A percentile compares a stretch with the other conserved stretches of the same genome.
phyloP scores from a whole-genome alignment of 2,329 filamentous ascomycete species.

The Calonectria pteridis region DNA sequence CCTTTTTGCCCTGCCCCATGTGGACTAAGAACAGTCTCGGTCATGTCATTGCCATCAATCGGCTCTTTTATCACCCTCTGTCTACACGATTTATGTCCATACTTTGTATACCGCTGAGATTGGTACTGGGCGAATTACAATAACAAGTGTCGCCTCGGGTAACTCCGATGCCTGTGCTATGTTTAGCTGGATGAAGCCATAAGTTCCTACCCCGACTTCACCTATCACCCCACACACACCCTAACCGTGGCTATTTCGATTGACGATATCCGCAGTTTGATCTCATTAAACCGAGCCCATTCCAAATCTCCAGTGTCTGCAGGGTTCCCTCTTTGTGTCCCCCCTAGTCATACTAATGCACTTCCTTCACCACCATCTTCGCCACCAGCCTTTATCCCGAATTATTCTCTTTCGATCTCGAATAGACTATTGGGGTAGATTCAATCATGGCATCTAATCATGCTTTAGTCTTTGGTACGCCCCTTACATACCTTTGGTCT shows the following conservation, averaged over 20 bases:
- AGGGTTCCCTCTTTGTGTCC: background rate
- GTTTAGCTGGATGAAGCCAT: background rate
- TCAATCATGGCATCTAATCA: slow-evolving; percentile 35
- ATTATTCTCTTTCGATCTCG: background rate
- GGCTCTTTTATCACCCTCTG: background rate
- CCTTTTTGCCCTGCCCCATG: background rate
- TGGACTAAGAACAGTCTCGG: slow-evolving; percentile 6
- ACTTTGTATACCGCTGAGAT: background rate
- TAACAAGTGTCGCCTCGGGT: too few species aligned
- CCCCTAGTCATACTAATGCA: background rate
- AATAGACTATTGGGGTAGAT: background rate
- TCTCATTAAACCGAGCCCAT: too few species aligned
- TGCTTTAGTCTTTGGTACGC: slow-evolving; percentile 39
- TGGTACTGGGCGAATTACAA: background rate
- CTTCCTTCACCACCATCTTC: background rate
- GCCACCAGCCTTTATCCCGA: background rate
- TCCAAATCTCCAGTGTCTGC: background rate
- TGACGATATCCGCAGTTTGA: background rate
- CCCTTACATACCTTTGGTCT: background rate
- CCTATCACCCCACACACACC: background rate
- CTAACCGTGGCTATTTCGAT: background rate
- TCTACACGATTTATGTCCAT: background rate
- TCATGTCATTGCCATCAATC: background rate
- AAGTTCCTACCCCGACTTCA: background rate
- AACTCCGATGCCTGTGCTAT: background rate